Conservation (phyloP, 352 stramenopile species). For the Globisporangium emineosum region DNA sequence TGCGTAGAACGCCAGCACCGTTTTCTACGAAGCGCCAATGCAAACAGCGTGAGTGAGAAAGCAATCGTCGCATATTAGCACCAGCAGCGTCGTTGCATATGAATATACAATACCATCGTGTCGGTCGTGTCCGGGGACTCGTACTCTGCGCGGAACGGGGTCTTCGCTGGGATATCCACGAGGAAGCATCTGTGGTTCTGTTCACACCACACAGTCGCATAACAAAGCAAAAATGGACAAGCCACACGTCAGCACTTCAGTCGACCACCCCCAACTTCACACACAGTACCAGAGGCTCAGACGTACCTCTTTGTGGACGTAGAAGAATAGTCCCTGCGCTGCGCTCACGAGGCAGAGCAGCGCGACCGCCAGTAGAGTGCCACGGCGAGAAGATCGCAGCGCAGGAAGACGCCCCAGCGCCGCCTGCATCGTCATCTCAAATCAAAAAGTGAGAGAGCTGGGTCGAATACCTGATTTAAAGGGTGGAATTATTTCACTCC, state of each 20-base stretch:
- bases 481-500: background rate
- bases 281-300: background rate
- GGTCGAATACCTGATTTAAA: background rate
- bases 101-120: conserved; percentile 39
- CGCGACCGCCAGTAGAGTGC: conserved; percentile 21
- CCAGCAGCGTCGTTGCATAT: background rate
- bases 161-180: conserved; percentile 71
- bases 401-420: background rate
- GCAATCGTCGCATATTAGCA: too few species aligned
- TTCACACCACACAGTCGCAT: background rate
- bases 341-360: conserved; percentile 21
- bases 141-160: conserved; percentile 76
- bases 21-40: conserved; percentile 66
- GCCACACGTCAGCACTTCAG: background rate
- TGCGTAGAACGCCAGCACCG: conserved; percentile 55
- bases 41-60: too few species aligned
- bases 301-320: conserved; percentile 50
- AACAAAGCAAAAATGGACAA: background rate
- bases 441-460: conserved; percentile 5
- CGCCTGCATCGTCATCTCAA: conserved; percentile 2
- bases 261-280: background rate
- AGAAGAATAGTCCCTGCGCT: conserved; percentile 54
- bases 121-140: conserved; percentile 83
- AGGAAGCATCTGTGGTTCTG: conserved; percentile 79
- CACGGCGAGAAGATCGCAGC: background rate